Percentiles rank a stretch among this genome's conserved stretches.
These are phyloP conservation scores for Inga oerstediana DNA, from an alignment of 306 rosid species.

Conservation along the genomic window DNA sequence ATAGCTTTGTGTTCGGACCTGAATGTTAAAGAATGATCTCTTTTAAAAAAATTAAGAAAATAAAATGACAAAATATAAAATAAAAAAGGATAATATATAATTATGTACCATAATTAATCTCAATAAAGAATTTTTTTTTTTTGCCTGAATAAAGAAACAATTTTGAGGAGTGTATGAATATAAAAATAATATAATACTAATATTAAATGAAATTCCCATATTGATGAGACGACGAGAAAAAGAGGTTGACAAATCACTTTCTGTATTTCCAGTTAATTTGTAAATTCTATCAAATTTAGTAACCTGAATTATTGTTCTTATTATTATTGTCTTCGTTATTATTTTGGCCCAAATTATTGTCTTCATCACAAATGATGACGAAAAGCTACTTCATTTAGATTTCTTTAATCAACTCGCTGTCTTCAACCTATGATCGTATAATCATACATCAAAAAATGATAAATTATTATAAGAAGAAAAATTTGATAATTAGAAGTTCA, in stretches of 20 bases:
- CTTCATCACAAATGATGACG: background rate
- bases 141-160: background rate
- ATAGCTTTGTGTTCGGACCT: background rate
- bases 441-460: background rate
- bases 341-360: background rate
- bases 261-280: background rate
- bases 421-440: background rate
- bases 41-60: background rate
- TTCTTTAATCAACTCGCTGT: conserved; percentile 22
- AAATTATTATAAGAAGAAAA: background rate
- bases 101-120: background rate
- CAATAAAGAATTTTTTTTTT: background rate
- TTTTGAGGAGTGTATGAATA: background rate
- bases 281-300: background rate
- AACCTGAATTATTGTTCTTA: background rate
- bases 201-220: background rate
- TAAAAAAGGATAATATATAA: background rate
- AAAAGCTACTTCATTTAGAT: background rate
- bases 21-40: too few species aligned
- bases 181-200: background rate
- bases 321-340: background rate
- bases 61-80: background rate
- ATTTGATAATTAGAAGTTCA: background rate
- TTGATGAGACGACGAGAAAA: background rate
- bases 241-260: background rate